Base-by-base conservation (phyloP, 2,329 filamentous ascomycete genomes). In the Penicillium verrucosum region DNA sequence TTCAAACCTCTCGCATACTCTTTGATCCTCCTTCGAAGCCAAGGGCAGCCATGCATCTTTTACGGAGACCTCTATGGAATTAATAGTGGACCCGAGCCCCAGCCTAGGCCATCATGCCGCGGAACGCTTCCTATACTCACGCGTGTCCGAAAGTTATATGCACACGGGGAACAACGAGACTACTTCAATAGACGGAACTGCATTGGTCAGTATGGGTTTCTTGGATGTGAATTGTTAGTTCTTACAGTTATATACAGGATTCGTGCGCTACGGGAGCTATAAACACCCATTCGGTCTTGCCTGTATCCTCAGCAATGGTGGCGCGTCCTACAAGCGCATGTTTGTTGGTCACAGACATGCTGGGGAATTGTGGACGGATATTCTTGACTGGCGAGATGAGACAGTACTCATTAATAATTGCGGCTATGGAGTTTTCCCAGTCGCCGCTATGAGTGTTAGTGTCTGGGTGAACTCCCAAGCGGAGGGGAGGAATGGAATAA, bases 1-100 rank as follows among this genome's bases (percentile, higher is more conserved):
- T 88, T 90, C 76, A 89, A 89, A 70, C 82, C 86, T 0, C 78
- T 90, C 14, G 89, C 87, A 10, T 90, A 91, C 70, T 77, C 86
- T 0, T 80, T 91, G 42, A 89, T 90, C 54, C 81, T 91, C 1
- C 82, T 90, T 23, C 81, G 86, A n/a, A 72, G 77, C 44, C 76
- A 83, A 44, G 86, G 86, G 14, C 81, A 85, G 25, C 87, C 87
- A 0, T 89, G 85, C 63, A 75, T 89, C 30, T 90, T 90, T 70
- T 89, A 86, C 68, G 86, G 87, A 25, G 86, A 89, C 65, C 71
- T 89, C 0, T 89, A 87, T 70, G 86, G 86, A 27, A 84, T 85
- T 42, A 75, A 77, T 49, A 79, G 74, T n/a, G 72, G 71, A 38
- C 67, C 74, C 41, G 75, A 80, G 16, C 14, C 41, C n/a, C 29